Base-by-base conservation (phyloP, 1,139 yeast genomes). In the Kodamaea plutei region DNA sequence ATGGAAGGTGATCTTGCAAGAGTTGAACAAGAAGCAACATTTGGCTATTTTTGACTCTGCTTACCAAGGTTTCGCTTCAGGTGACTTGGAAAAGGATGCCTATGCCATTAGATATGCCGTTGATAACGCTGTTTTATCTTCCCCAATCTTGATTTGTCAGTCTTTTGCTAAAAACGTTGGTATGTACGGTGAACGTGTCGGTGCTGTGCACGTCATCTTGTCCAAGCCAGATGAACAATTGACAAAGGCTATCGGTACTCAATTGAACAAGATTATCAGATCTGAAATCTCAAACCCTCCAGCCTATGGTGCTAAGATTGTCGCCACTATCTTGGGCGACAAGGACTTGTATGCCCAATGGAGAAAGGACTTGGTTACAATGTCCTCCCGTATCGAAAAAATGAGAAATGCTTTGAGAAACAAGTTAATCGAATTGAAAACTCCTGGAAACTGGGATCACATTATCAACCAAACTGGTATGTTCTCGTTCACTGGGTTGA, bases 161-260 rank as follows among this genome's bases (percentile, higher is more conserved):
- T 87, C 96, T n/a, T 91, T 91, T 61, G 96, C 97, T 34, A 91
- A 91, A 63, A 91, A 91, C 64, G 83, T 84, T 58, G 98, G 98
- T 45, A 83, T 91, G 79, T 91, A 91, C 56, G 98, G 98, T 56
- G 97, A 91, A 67, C 83, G 98, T 66, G 89, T 82, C 28, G 98
- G 98, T 42, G 94, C 95, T 12, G 75, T 91, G 56, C 95, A 87
- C 54, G 55, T 85, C 19, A 70, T 85, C 37, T 54, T 79, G 16
- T 72, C 76, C 30, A 63, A 64, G 33, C 52, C 52, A 12, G 66
- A 61, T 41, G 56, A 55, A 9, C 48, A 32, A 2, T 56, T 70
- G 28, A 66, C 65, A 38, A 56, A 53, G 19, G 84, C 88, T 11
- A 62, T 81, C 31, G 52, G 68, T 39, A 81, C 96, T 9, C 97